Percentiles rank a stretch among this genome's conserved stretches.
Evolutionary conservation across 1,284 basidiomycete genomes (phyloP).

Genomic region (Bondarzewia mesenterica): DNA sequence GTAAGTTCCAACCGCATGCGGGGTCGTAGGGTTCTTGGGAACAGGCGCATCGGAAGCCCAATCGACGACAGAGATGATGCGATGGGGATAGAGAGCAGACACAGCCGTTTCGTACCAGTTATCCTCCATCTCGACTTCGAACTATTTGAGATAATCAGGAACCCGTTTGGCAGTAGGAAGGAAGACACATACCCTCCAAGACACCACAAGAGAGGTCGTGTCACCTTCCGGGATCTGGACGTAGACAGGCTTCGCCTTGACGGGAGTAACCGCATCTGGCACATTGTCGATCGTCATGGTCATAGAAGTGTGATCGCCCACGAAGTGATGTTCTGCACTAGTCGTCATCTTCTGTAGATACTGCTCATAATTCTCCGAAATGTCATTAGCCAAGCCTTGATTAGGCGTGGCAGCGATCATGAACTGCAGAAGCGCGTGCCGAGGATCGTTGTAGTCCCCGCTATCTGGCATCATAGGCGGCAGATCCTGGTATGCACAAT

Average conservation of each 20-base stretch:
- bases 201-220: slow-evolving; percentile 49
- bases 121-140: slow-evolving; percentile 81
- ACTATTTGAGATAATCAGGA: slow-evolving; percentile 28
- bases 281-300: slow-evolving; percentile 46
- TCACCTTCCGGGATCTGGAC: slow-evolving; percentile 61
- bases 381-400: slow-evolving; percentile 35
- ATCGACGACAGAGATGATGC: slow-evolving; percentile 72
- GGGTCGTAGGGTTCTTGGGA: slow-evolving; percentile 26
- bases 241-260: slow-evolving; percentile 66
- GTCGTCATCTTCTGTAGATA: slow-evolving; percentile 44
- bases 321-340: slow-evolving; percentile 38
- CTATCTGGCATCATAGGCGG: slow-evolving; percentile 10
- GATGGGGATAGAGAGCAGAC: slow-evolving; percentile 52
- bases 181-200: slow-evolving; percentile 53
- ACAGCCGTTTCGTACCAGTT: slow-evolving; percentile 81
- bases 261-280: slow-evolving; percentile 65
- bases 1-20: slow-evolving; percentile 41
- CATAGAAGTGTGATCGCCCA: slow-evolving; percentile 37
- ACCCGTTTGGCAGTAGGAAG: slow-evolving; percentile 1
- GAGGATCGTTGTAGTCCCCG: slow-evolving; percentile 32
- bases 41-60: slow-evolving; percentile 67
- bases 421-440: slow-evolving; percentile 63
- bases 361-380: slow-evolving; percentile 42
- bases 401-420: slow-evolving; percentile 70
- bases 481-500: slow-evolving; percentile 32